phyloP scores from a whole-genome alignment of 2,329 filamentous ascomycete genomes.

The Nakataea oryzae region DNA sequence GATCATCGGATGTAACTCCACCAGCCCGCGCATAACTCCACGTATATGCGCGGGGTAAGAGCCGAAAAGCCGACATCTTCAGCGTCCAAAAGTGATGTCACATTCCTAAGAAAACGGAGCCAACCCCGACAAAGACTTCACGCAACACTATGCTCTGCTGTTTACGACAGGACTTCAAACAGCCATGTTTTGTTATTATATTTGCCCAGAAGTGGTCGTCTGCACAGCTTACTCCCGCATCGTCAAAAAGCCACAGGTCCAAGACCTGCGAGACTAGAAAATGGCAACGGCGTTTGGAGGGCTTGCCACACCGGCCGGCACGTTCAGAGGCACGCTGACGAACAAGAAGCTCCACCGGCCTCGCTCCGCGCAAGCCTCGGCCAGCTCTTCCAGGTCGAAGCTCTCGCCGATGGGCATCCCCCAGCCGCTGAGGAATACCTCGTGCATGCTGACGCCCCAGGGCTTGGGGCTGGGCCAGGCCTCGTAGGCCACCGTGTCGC shows the following conservation, averaged over 20 bases:
- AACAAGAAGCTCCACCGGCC: slow-evolving; percentile 29
- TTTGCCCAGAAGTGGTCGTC: no score
- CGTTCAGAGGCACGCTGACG: slow-evolving; percentile 23
- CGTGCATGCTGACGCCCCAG: slow-evolving; percentile 15
- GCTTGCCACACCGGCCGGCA: slow-evolving; percentile 25
- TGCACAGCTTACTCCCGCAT: no score
- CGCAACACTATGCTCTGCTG: no score
- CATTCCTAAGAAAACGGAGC: no score
- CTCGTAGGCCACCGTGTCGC: slow-evolving; percentile 32
- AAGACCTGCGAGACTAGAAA: slow-evolving; percentile 4
- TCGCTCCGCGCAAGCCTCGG: slow-evolving; percentile 19
- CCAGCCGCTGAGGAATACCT: slow-evolving; percentile 37
- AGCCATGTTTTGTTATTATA: no score
- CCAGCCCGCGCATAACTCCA: no score
- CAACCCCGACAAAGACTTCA: no score
- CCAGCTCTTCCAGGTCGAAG: slow-evolving; percentile 31
- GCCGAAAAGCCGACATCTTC: no score
- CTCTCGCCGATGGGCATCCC: slow-evolving; percentile 39
- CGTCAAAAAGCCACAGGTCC: background rate
- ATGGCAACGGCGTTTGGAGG: slow-evolving; percentile 27
- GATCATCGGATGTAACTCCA: no score
- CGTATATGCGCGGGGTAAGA: no score
- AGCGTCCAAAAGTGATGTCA: no score
- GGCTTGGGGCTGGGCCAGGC: slow-evolving; percentile 17
- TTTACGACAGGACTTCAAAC: no score